A percentile compares a stretch with the other conserved stretches of the same genome.
Evolutionary conservation across 306 rosid species (phyloP).

Genomic region (Cucumis melo): DNA sequence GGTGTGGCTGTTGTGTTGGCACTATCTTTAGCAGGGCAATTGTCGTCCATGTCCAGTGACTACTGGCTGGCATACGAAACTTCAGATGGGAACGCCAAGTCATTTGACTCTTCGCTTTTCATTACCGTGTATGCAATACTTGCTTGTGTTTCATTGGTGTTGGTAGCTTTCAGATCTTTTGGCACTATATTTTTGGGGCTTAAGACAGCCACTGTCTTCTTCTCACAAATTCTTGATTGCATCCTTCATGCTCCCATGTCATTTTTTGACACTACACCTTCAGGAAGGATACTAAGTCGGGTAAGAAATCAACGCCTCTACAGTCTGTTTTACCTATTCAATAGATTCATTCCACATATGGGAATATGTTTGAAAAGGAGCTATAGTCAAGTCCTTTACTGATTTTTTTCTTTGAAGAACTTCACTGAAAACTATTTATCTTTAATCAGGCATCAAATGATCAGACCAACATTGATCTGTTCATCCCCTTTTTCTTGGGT

Average conservation of each 20-base stretch:
- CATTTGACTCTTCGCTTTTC: slow-evolving; percentile 43
- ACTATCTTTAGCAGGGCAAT: slow-evolving; percentile 66
- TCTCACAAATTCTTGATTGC: slow-evolving; percentile 56
- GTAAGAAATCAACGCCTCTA: slow-evolving; percentile 26
- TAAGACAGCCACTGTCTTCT: slow-evolving; percentile 62
- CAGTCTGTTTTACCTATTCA: background rate
- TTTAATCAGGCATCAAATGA: slow-evolving; percentile 65
- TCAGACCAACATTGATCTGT: slow-evolving; percentile 70
- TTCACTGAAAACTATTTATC: background rate
- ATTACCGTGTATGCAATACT: slow-evolving; percentile 45
- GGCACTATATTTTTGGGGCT: slow-evolving; percentile 45
- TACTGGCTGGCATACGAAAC: slow-evolving; percentile 95
- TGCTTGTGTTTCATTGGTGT: slow-evolving; percentile 24
- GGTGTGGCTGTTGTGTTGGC: slow-evolving; percentile 39
- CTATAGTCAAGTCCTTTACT: background rate
- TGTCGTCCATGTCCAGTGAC: slow-evolving; percentile 52
- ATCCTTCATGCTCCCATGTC: slow-evolving; percentile 95
- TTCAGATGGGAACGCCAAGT: slow-evolving; percentile 36
- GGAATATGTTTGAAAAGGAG: background rate
- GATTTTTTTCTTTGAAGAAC: background rate
- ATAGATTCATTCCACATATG: background rate
- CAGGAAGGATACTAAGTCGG: slow-evolving; percentile 87
- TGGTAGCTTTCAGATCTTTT: slow-evolving; percentile 36
- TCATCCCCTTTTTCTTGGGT: slow-evolving; percentile 53
- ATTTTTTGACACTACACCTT: slow-evolving; percentile 94